These are phyloP conservation scores for Penicillium sp. DNA, from an alignment of 2,329 filamentous ascomycete genomes.

Conservation along the genomic window DNA sequence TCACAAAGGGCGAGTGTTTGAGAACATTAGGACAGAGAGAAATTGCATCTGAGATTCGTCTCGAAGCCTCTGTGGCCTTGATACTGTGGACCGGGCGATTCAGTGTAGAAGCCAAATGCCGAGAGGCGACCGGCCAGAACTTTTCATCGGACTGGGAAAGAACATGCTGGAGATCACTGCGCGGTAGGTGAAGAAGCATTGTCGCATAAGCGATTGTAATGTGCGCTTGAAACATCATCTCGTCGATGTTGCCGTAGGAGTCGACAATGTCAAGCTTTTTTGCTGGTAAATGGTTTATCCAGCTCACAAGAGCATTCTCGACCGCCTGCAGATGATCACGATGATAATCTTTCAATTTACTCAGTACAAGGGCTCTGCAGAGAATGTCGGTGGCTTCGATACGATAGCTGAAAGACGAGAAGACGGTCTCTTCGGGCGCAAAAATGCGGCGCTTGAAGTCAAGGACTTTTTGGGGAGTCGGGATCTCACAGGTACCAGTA, in stretches of 20 bases:
- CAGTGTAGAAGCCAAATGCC: slow-evolving; percentile 26
- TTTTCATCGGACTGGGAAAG: slow-evolving; percentile 21
- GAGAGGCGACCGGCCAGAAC: slow-evolving; percentile 23
- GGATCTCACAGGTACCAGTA: slow-evolving; percentile 48
- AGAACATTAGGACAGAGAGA: slow-evolving; percentile 29
- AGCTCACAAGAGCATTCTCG: slow-evolving; percentile 57
- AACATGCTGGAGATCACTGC: slow-evolving; percentile 56
- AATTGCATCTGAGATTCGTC: slow-evolving; percentile 28
- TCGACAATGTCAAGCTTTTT: slow-evolving; percentile 64
- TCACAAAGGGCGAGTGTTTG: slow-evolving; percentile 29
- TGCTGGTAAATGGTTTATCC: slow-evolving; percentile 68
- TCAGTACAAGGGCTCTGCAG: slow-evolving; percentile 58
- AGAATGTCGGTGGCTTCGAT: slow-evolving; percentile 73
- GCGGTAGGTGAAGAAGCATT: slow-evolving; percentile 69
- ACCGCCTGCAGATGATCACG: slow-evolving; percentile 55
- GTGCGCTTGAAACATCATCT: slow-evolving; percentile 44
- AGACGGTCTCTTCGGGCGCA: slow-evolving; percentile 56
- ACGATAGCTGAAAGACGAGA: slow-evolving; percentile 78
- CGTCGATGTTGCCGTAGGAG: slow-evolving; percentile 66
- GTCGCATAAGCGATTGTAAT: slow-evolving; percentile 42
- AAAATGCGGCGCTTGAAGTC: slow-evolving; percentile 60
- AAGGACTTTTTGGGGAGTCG: slow-evolving; percentile 51
- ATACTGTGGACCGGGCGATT: slow-evolving; percentile 32
- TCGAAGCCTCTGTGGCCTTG: slow-evolving; percentile 32
- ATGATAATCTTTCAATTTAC: slow-evolving; percentile 34